phyloP scores from a whole-genome alignment of 495 filamentous ascomycete genomes.

The Trichoderma virens region DNA sequence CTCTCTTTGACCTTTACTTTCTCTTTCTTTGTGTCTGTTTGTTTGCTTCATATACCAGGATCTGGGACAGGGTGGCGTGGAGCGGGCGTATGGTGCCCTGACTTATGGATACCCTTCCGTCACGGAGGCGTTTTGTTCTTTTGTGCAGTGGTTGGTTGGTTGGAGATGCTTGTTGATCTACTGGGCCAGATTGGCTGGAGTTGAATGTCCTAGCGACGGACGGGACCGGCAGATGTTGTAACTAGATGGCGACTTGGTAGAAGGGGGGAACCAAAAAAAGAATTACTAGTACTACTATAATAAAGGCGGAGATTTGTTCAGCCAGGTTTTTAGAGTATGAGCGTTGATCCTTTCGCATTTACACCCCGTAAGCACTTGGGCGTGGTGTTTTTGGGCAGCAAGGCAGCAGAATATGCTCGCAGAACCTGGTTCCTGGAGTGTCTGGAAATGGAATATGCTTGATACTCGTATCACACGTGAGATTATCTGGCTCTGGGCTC shows the following conservation, averaged over 20 bases:
- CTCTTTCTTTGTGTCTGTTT: neutral
- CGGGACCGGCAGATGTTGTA: neutral
- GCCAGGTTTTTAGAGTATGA: neutral
- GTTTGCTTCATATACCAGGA: slow-evolving; percentile 4
- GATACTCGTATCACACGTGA: neutral
- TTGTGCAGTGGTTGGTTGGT: neutral
- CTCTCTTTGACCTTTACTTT: neutral
- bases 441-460: neutral
- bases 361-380: slow-evolving; percentile 6
- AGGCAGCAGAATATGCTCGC: no score
- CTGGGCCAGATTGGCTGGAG: neutral
- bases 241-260: neutral
- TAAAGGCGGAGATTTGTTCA: neutral
- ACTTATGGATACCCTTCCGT: slow-evolving; percentile 5
- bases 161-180: neutral
- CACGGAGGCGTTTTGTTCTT: slow-evolving; percentile 6
- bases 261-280: neutral
- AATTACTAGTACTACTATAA: neutral
- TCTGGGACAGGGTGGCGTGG: slow-evolving; percentile 1
- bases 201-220: neutral
- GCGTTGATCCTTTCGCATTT: neutral
- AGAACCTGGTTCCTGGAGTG: no score
- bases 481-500: neutral
- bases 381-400: neutral
- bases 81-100: slow-evolving; percentile 1